These are phyloP conservation scores for Craspedostauros australis DNA, from an alignment of 108 stramenopile genomes.

Conservation along the genomic window DNA sequence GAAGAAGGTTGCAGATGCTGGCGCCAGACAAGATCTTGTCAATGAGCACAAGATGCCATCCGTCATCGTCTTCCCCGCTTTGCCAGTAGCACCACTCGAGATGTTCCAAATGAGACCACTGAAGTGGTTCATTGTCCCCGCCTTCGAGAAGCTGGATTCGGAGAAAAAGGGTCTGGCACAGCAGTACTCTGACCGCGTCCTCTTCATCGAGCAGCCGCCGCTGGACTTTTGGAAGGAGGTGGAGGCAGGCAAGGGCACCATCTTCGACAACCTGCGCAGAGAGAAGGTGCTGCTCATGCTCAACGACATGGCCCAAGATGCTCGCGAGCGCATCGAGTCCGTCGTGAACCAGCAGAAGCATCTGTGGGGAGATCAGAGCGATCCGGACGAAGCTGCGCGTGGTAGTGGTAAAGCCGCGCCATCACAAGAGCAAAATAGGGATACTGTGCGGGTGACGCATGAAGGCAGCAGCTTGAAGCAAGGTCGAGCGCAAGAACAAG, in stretches of 20 bases:
- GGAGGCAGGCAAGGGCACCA: constrained; percentile 25
- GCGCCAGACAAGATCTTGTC: no score
- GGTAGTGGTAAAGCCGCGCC: neutral
- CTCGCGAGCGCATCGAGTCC: constrained; percentile 28
- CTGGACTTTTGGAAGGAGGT: constrained; percentile 22
- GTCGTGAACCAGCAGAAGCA: constrained; percentile 42
- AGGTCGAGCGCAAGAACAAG: no score
- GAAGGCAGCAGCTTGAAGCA: no score
- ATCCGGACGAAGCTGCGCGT: constrained; percentile 7
- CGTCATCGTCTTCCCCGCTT: constrained; percentile 57
- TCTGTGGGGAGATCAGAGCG: constrained; percentile 4
- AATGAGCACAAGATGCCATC: no score
- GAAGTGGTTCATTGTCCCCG: constrained; percentile 43
- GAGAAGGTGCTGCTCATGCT: constrained; percentile 37
- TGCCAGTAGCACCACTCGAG: constrained; percentile 36
- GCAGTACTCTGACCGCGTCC: constrained; percentile 35
- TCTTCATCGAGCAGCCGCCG: constrained; percentile 53
- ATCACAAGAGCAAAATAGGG: no score
- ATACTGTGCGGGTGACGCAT: no score
- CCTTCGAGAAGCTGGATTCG: constrained; percentile 44
- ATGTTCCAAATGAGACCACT: constrained; percentile 46
- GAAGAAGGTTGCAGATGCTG: no score
- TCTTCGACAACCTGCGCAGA: constrained; percentile 17
- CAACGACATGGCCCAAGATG: constrained; percentile 31
- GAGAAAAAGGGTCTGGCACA: constrained; percentile 42